Evolutionary conservation across 164 flowering plant species (phyloP), one percentile per base, ranked within the genome.

Genomic region (Piper longum): DNA sequence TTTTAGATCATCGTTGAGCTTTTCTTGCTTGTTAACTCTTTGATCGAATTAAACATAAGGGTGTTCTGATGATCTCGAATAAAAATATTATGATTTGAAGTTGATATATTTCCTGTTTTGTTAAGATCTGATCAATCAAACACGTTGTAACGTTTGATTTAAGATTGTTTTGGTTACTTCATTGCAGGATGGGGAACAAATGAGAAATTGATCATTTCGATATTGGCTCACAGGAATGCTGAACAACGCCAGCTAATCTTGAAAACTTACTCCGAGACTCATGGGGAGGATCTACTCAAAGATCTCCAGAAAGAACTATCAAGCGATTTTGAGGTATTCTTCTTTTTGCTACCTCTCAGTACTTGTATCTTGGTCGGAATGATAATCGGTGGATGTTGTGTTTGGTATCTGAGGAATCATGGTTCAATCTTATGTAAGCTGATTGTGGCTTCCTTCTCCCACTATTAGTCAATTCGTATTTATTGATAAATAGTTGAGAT

Each of bases 111-210:
- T 56, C 36, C 3, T 11, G n/a, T 62, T 62, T 43, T 16, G 41
- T 7, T 7, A 26, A 26, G 61, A 18, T 16, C 36, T 48, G 52
- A 48, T 48, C 48, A 44, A 48, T 9, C 14, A 9, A 2, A 48
- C 8, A 48, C 1, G 8, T 48, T 26, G 52, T 14, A 57, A 44
- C 57, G 4, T 58, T 8, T 45, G 13, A 19, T 7, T n/a, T n/a
- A n/a, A n/a, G n/a, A n/a, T n/a, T n/a, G 5, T 7, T 55, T 12
- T 61, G 62, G 9, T 69, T 18, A 60, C 64, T 69, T 16, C 59
- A 62, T 54, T 76, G 68, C 77, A 89, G 95, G 95, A 66, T 87
- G 89, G 88, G 95, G 95, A 66, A 89, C 92, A n/a, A 76, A 87
- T 61, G 97, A 89, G 80, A 74, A 62, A 16, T 59, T 76, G 74